Percentiles rank a stretch among this genome's conserved stretches.
Evolutionary conservation across 441 rosid genomes (phyloP).

Genomic region (Raphanus hybrid): DNA sequence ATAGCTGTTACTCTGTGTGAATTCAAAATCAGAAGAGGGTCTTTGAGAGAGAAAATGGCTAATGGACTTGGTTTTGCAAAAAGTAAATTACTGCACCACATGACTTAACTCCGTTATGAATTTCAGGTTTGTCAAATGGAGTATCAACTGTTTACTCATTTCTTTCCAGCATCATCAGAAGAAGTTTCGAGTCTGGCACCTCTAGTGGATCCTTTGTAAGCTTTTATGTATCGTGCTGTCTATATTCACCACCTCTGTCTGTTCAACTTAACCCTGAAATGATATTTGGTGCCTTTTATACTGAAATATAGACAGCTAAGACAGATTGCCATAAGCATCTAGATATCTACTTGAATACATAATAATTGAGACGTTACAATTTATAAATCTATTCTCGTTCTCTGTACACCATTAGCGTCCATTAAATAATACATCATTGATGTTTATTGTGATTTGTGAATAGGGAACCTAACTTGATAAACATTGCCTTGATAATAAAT

Average conservation of each 20-base stretch:
- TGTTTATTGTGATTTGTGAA: not conserved
- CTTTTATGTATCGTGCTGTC: constrained; percentile 15
- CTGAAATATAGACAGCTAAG: constrained; percentile 20
- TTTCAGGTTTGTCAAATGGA: constrained; percentile 96
- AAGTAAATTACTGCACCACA: constrained; percentile 16
- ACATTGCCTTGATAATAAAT: not conserved
- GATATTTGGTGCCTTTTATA: constrained; percentile 11
- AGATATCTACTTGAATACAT: not conserved
- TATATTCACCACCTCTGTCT: constrained; percentile 22
- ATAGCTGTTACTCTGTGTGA: constrained; percentile 7
- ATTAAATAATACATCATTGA: not conserved
- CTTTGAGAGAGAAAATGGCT: constrained; percentile 14
- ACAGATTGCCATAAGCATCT: not conserved
- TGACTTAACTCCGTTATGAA: constrained; percentile 19
- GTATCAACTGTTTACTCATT: constrained; percentile 94
- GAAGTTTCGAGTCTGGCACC: constrained; percentile 91
- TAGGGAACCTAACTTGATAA: not conserved
- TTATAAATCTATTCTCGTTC: not conserved
- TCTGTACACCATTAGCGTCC: constrained; percentile 8
- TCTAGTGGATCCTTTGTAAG: constrained; percentile 92
- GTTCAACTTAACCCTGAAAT: constrained; percentile 6
- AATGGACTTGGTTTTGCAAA: constrained; percentile 11
- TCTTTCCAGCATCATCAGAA: constrained; percentile 89
- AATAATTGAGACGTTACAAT: not conserved
- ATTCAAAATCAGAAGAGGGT: constrained; percentile 19